phyloP scores from a whole-genome alignment of 805 yeast genomes.

The Yarrowia porcina region DNA sequence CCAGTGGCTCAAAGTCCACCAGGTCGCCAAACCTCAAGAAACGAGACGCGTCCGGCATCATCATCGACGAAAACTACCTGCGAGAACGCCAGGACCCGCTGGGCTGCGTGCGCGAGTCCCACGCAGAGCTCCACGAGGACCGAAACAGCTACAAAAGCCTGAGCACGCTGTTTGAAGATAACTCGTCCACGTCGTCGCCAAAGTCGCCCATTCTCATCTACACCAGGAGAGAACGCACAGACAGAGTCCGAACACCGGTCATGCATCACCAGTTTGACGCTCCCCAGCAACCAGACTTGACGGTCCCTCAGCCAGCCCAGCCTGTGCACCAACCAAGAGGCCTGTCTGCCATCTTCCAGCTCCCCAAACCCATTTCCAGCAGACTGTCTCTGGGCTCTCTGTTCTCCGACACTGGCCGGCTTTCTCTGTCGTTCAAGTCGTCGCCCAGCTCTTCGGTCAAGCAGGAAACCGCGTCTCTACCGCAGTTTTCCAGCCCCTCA shows the following conservation, averaged over 20 bases:
- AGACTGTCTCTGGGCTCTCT: not conserved
- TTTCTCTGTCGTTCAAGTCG: not conserved
- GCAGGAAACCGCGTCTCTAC: not conserved
- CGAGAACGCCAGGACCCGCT: not conserved
- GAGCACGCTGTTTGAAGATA: slow-evolving; percentile 10
- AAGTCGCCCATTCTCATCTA: slow-evolving; percentile 1
- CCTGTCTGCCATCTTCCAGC: not conserved
- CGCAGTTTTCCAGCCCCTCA: not conserved
- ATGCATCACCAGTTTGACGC: not conserved
- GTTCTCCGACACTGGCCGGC: not conserved
- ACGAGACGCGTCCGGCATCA: slow-evolving; percentile 11
- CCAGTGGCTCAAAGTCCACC: not conserved
- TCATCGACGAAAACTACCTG: not conserved
- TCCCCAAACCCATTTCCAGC: not conserved
- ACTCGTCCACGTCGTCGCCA: not conserved
- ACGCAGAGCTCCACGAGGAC: not conserved
- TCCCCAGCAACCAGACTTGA: not conserved
- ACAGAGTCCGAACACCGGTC: not conserved
- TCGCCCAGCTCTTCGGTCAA: not conserved
- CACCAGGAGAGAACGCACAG: not conserved
- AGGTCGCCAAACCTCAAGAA: not conserved
- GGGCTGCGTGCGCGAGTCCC: not conserved
- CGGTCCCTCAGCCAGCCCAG: not conserved
- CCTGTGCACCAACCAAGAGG: not conserved
- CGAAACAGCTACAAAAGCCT: not conserved